Percentiles rank a stretch among this genome's conserved stretches.
phyloP scores from a whole-genome alignment of 2,329 filamentous ascomycete species.

The Rhynchosporium graminicola region DNA sequence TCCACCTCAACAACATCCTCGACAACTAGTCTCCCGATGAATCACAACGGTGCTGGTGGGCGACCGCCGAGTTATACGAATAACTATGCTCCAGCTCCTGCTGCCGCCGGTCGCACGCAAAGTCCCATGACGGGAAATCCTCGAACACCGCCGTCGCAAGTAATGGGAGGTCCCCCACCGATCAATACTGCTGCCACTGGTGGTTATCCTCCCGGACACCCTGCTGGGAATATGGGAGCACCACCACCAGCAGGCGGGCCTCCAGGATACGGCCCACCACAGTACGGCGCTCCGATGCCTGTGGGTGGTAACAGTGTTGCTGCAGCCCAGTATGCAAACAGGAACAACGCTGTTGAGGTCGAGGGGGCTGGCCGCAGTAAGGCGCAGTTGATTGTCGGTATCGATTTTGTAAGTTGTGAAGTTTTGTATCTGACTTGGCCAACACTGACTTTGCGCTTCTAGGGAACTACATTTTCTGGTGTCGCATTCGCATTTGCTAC shows the following conservation, averaged over 20 bases:
- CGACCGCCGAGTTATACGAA: constrained; percentile 65
- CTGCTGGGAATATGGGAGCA: constrained; percentile 42
- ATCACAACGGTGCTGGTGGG: constrained; percentile 59
- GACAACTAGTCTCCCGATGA: constrained; percentile 59
- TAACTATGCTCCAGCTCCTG: constrained; percentile 53
- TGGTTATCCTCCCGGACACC: constrained; percentile 58
- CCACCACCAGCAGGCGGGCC: constrained; percentile 37
- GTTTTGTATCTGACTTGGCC: constrained; percentile 16
- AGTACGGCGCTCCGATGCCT: constrained; percentile 36
- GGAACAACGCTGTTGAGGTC: constrained; percentile 65
- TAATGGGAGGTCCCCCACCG: constrained; percentile 61
- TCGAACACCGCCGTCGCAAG: constrained; percentile 40
- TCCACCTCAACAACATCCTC: constrained; percentile 48
- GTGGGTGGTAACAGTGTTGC: constrained; percentile 32
- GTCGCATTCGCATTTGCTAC: constrained; percentile 93
- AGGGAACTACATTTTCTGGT: constrained; percentile 97
- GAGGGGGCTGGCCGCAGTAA: constrained; percentile 89
- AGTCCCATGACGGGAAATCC: constrained; percentile 39
- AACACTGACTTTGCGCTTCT: constrained; percentile 21
- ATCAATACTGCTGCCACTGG: constrained; percentile 64
- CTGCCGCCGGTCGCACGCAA: constrained; percentile 53
- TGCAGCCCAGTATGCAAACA: constrained; percentile 37
- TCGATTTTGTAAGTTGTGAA: constrained; percentile 80
- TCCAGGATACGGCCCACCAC: constrained; percentile 39
- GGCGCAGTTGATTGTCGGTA: constrained; percentile 96